These are phyloP conservation scores for Populus alba DNA, from an alignment of 345 rosid species.

Conservation along the genomic window DNA sequence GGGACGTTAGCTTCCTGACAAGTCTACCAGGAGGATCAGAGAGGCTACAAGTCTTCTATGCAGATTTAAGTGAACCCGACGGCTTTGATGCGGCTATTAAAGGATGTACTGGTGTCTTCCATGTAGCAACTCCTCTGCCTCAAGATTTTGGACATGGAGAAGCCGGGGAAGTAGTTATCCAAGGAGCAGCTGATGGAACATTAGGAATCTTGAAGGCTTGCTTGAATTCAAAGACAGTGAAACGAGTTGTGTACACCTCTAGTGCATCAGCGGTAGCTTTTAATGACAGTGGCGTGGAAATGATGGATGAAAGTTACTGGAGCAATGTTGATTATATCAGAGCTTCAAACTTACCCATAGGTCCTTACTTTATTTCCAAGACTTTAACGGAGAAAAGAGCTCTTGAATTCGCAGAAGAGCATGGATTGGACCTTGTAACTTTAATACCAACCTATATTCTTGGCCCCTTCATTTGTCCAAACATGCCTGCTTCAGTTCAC, in stretches of 20 bases:
- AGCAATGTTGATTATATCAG: conserved; percentile 25
- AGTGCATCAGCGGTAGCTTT: conserved; percentile 24
- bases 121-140: conserved; percentile 19
- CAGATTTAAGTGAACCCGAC: conserved; percentile 30
- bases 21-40: conserved; percentile 52
- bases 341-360: neutral
- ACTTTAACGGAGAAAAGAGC: conserved; percentile 32
- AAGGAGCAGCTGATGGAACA: conserved; percentile 48
- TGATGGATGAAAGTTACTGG: conserved; percentile 39
- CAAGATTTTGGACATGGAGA: conserved; percentile 33
- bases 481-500: conserved; percentile 24
- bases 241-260: conserved; percentile 61
- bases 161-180: conserved; percentile 43
- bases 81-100: conserved; percentile 25
- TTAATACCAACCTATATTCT: conserved; percentile 24
- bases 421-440: conserved; percentile 39
- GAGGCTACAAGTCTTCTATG: conserved; percentile 36
- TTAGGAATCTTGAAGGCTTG: conserved; percentile 55
- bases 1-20: conserved; percentile 54
- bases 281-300: neutral
- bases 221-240: conserved; percentile 51
- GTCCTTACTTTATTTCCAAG: conserved; percentile 27
- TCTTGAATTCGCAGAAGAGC: conserved; percentile 28
- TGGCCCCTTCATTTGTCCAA: conserved; percentile 44
- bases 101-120: conserved; percentile 34